Evolutionary conservation across 805 yeast species (phyloP).

Genomic region (Sungouiella thailandica): DNA sequence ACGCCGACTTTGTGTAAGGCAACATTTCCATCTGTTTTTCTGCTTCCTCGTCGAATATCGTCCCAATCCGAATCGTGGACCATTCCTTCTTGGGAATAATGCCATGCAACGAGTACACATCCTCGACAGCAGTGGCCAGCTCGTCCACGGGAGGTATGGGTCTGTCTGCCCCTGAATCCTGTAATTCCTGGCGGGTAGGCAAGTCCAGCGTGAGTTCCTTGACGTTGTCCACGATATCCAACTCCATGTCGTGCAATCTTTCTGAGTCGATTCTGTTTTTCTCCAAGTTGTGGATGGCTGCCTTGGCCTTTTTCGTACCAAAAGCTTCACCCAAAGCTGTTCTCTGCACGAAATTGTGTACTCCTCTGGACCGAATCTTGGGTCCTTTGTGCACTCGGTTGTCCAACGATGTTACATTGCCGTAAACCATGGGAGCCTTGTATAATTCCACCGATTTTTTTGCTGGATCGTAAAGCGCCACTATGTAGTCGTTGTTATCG

Average conservation of each 20-base stretch:
- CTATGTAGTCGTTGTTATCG: constrained; percentile 49
- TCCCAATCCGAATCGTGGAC: constrained; percentile 56
- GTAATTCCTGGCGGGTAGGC: constrained; percentile 67
- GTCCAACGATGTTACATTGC: constrained; percentile 59
- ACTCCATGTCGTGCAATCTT: constrained; percentile 65
- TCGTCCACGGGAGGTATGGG: constrained; percentile 77
- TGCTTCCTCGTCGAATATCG: constrained; percentile 49
- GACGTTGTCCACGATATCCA: constrained; percentile 79
- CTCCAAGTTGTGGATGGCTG: constrained; percentile 75
- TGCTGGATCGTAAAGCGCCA: constrained; percentile 75
- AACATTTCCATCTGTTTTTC: constrained; percentile 51
- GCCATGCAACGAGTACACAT: constrained; percentile 68
- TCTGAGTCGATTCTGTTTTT: constrained; percentile 85
- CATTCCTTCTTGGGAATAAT: constrained; percentile 69
- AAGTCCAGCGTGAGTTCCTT: constrained; percentile 62
- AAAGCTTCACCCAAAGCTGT: constrained; percentile 90
- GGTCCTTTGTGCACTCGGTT: constrained; percentile 59
- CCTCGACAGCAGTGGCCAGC: constrained; percentile 79
- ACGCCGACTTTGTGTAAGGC: constrained; percentile 59
- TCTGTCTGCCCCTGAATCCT: constrained; percentile 57
- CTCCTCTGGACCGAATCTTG: constrained; percentile 51
- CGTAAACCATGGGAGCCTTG: constrained; percentile 56
- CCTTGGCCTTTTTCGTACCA: constrained; percentile 95
- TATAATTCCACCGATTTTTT: constrained; percentile 59
- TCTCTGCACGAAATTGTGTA: constrained; percentile 55